Evolutionary conservation across 2,329 filamentous ascomycete genomes (phyloP), one percentile per base, ranked within the genome.

Genomic region (Cadophora sp.): DNA sequence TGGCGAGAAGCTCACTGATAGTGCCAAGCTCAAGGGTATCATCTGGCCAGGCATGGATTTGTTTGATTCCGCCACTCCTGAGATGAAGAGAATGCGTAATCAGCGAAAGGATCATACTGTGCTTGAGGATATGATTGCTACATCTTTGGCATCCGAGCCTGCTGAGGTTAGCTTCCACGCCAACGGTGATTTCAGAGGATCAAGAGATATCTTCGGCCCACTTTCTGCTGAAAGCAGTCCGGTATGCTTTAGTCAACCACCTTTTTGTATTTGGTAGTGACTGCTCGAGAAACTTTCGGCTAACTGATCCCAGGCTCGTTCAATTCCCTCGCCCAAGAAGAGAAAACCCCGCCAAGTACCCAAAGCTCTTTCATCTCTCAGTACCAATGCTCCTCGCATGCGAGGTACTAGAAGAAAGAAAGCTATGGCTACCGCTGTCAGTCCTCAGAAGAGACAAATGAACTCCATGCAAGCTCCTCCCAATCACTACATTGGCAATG

Each of bases 1-100:
- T 6, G 67, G 66, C n/a, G 68, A 71, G 50, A 74, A 74, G 64
- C 24, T 71, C 18, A 64, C 72, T 4, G 75, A 77, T n/a, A 74
- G 70, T 67, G 68, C 75, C 11, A 75, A 73, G 51, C 83, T 94
- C 62, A 94, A 94, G 77, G 91, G 91, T 1, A 81, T 89, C n/a
- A 81, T 87, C 56, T 93, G 89, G 84, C 89, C 90, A 2, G 92
- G 92, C 20, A 94, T 94, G 91, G 86, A 87, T 62, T 84, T 93
- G n/a, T 94, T 94, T 76, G 92, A 95, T 77, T 88, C 92, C 62
- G 92, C 92, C 4, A 91, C 89, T 4, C 85, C 88, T 18, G 87
- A 90, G 68, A 90, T 91, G 83, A 90, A 88, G 73, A 85, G 89
- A 55, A 92, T 88, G 80, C 84, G 92, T 61, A 94, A 94, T 76